phyloP scores from a whole-genome alignment of 2,329 filamentous ascomycete species.

The Stemphylium lycopersici region DNA sequence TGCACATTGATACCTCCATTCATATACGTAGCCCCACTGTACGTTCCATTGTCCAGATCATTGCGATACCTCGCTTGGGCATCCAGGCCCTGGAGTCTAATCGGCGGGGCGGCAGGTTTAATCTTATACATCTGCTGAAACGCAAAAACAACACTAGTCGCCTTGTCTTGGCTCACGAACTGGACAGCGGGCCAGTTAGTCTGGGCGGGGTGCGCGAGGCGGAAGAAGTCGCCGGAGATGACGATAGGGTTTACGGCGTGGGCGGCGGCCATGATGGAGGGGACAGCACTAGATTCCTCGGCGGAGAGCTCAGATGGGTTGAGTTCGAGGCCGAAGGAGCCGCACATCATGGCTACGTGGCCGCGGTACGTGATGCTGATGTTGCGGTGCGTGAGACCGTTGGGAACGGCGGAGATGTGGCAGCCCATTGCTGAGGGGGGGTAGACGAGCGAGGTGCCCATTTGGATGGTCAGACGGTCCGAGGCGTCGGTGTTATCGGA shows the following conservation, averaged over 20 bases:
- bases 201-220: conserved; percentile 62
- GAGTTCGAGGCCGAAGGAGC: conserved; percentile 69
- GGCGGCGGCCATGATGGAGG: conserved; percentile 60
- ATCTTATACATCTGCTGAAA: conserved; percentile 63
- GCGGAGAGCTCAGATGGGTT: conserved; percentile 60
- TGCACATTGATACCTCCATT: conserved; percentile 64
- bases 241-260: conserved; percentile 66
- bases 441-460: conserved; percentile 68
- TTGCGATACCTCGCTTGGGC: conserved; percentile 58
- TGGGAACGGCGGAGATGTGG: conserved; percentile 68
- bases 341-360: conserved; percentile 72
- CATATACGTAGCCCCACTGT: conserved; percentile 67
- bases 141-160: conserved; percentile 61
- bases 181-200: conserved; percentile 68
- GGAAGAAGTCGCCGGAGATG: conserved; percentile 64
- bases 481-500: conserved; percentile 69
- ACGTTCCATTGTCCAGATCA: conserved; percentile 58
- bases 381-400: conserved; percentile 61
- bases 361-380: conserved; percentile 66
- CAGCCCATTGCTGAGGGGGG: conserved; percentile 69
- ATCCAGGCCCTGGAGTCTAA: conserved; percentile 65
- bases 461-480: conserved; percentile 66
- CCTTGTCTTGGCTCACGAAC: conserved; percentile 61
- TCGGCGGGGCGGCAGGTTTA: conserved; percentile 60
- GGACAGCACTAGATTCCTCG: conserved; percentile 61